Evolutionary conservation across 208 protist species (phyloP).

Genomic region (Crithidia expoeki): DNA sequence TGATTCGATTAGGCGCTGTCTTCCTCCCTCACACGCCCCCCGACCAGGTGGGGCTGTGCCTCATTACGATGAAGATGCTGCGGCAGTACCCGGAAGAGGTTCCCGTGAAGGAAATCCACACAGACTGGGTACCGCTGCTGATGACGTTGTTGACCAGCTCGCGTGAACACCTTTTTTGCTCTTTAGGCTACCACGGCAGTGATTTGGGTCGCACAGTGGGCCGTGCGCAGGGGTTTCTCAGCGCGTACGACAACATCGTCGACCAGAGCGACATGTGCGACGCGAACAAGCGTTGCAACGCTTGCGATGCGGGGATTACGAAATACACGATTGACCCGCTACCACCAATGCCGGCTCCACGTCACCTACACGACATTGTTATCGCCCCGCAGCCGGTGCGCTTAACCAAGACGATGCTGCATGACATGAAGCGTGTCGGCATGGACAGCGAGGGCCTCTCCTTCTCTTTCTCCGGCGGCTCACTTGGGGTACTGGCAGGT

Average conservation of each 20-base stretch:
- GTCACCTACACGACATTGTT: constrained; percentile 40
- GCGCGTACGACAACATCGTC: constrained; percentile 30
- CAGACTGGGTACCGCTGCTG: constrained; percentile 63
- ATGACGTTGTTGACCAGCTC: constrained; percentile 49
- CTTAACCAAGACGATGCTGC: constrained; percentile 20
- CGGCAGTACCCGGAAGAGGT: constrained; percentile 66
- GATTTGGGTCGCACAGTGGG: background rate
- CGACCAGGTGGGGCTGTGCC: constrained; percentile 45
- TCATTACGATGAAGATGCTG: constrained; percentile 68
- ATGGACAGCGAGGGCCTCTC: constrained; percentile 38
- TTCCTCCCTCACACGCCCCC: constrained; percentile 67
- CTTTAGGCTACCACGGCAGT: constrained; percentile 12
- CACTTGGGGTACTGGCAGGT: constrained; percentile 61
- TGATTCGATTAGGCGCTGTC: constrained; percentile 38
- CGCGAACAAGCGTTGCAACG: constrained; percentile 33
- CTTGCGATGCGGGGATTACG: constrained; percentile 14
- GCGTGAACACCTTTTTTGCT: constrained; percentile 42
- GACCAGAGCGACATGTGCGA: constrained; percentile 34
- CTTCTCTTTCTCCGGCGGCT: constrained; percentile 60
- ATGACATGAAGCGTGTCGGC: constrained; percentile 29
- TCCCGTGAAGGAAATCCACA: constrained; percentile 65
- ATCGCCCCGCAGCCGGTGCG: constrained; percentile 47
- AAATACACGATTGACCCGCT: constrained; percentile 47
- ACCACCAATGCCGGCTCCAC: constrained; percentile 32
- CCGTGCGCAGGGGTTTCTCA: constrained; percentile 6